Evolutionary conservation across 208 protist species (phyloP), one percentile per base, ranked within the genome.

Genomic region (Trypanosoma lewisi): DNA sequence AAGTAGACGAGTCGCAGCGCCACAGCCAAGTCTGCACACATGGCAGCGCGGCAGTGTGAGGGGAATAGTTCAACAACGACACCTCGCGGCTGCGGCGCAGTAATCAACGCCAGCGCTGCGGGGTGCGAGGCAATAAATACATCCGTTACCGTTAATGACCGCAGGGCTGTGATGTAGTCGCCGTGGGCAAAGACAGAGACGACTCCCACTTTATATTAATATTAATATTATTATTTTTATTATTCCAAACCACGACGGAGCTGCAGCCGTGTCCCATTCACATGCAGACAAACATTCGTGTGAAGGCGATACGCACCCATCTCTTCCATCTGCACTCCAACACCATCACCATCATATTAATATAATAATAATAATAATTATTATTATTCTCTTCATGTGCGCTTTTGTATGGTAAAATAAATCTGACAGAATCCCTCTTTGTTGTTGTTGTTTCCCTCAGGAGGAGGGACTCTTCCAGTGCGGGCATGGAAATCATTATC

Each of bases 61-160:
- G 70, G 70, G 23, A 73, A 73, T 0, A 71, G 39, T 39, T 71
- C 66, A 39, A 71, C 30, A 21, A 71, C 21, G 16, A 56, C 57
- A 45, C 56, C 57, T 16, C 56, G 45, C 11, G 66, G 66, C 4
- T 56, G 66, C 66, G 65, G 52, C 21, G 31, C 47, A 11, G 56
- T 34, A 8, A 64, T 31, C 30, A 21, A 28, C 16, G 4, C 16
- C 23, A 71, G 19, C 9, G 47, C 42, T 0, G 41, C 23, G 8
- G 30, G 17, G 41, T 63, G 54, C 1, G 52, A 19, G 7, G 45
- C 12, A 49, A 71, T 63, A 17, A 71, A 50, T n/a, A 71, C 36
- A 57, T 71, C 66, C 2, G 66, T 63, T 28, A 53, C 12, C 44
- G 37, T 27, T 27, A 70, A 41, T 41, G 31, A 3, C 30, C 30